Percentiles rank a stretch among this genome's conserved stretches.
phyloP scores from a whole-genome alignment of 169 alveolate genomes.

The Plasmodium vivax region DNA sequence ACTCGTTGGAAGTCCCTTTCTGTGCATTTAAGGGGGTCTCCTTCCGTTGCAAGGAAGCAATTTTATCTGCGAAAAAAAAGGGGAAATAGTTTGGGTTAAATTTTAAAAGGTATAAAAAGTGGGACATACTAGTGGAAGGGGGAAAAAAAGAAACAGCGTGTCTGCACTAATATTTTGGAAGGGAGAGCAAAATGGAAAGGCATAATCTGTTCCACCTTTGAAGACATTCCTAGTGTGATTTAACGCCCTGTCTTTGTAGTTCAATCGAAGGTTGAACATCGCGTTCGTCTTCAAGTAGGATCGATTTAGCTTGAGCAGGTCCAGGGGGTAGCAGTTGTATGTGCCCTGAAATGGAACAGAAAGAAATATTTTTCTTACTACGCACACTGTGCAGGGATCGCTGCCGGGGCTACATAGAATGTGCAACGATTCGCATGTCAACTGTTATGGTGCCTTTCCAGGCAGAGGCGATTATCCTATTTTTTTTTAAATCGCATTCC shows the following conservation, averaged over 20 bases:
- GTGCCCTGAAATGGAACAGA: conserved; percentile 57
- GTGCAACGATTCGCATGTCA: neutral
- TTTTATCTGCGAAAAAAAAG: conserved; percentile 22
- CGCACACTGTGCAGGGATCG: neutral
- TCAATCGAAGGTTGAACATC: conserved; percentile 3
- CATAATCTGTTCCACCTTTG: conserved; percentile 17
- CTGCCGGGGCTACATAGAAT: neutral
- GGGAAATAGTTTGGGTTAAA: neutral
- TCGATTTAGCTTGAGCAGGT: conserved; percentile 47
- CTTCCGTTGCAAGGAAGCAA: neutral
- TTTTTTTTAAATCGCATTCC: neutral
- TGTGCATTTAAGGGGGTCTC: neutral
- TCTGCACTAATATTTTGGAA: neutral
- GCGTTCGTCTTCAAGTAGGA: conserved; percentile 54
- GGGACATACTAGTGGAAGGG: neutral
- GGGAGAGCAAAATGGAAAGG: neutral
- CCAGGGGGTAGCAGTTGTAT: conserved; percentile 67
- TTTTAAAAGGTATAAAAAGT: neutral
- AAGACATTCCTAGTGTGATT: conserved; percentile 62
- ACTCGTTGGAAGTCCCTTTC: conserved; percentile 15
- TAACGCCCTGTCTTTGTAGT: conserved; percentile 55
- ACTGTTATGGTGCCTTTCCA: neutral
- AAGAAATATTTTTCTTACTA: neutral
- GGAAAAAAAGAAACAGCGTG: neutral
- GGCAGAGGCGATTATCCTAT: neutral